Evolutionary conservation across 306 rosid species (phyloP).

Genomic region (Ormosia semicastrata): DNA sequence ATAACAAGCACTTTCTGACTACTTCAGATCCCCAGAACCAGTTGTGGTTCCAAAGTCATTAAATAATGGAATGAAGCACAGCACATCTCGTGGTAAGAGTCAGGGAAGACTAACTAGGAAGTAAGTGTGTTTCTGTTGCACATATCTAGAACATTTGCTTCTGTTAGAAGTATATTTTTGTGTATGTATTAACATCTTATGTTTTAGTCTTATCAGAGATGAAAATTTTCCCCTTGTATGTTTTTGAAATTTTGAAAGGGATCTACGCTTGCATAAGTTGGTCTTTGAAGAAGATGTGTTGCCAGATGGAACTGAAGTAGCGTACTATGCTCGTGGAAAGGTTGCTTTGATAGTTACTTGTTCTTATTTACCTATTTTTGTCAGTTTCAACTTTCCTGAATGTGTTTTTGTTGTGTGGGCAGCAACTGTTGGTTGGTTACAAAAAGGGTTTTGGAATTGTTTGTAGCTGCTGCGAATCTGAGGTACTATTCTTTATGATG

Average conservation of each 20-base stretch:
- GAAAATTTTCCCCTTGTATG: not conserved
- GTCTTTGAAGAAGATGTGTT: conserved; percentile 61
- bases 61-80: conserved; percentile 38
- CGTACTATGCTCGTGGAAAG: conserved; percentile 63
- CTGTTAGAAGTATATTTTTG: not conserved
- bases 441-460: conserved; percentile 51
- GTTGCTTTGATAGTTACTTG: conserved; percentile 26
- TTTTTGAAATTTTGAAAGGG: conserved; percentile 47
- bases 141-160: not conserved
- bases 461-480: conserved; percentile 62
- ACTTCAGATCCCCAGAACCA: conserved; percentile 43
- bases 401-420: conserved; percentile 13
- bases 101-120: conserved; percentile 60
- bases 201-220: not conserved
- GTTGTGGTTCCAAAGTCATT: conserved; percentile 20
- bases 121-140: conserved; percentile 40
- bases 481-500: conserved; percentile 42
- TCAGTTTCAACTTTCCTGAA: conserved; percentile 5
- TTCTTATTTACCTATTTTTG: not conserved
- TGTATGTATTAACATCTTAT: not conserved
- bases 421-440: conserved; percentile 63
- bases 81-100: conserved; percentile 37
- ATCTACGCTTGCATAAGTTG: conserved; percentile 65
- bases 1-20: not conserved
- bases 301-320: conserved; percentile 66